Evolutionary conservation across 805 yeast genomes (phyloP).

Genomic region (Scheffersomyces lignosus): DNA sequence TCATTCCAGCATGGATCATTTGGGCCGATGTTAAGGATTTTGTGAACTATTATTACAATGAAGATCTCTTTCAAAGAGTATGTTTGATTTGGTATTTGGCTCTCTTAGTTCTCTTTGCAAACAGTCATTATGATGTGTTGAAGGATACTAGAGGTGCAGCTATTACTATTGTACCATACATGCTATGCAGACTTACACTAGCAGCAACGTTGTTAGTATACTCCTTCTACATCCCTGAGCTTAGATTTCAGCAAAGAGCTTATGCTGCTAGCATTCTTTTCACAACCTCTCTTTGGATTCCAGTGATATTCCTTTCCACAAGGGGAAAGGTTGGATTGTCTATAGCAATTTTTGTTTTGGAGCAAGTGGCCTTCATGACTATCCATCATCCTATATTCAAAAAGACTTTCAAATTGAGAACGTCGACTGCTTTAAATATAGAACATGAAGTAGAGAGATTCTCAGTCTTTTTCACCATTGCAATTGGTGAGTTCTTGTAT

Average conservation of each 20-base stretch:
- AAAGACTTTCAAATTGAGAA: constrained; percentile 38
- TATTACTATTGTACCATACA: constrained; percentile 47
- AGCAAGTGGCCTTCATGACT: constrained; percentile 35
- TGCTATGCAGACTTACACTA: constrained; percentile 45
- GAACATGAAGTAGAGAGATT: constrained; percentile 67
- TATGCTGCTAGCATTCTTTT: constrained; percentile 32
- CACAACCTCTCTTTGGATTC: constrained; percentile 48
- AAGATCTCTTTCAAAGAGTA: constrained; percentile 55
- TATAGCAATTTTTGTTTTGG: constrained; percentile 40
- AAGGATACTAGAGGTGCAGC: constrained; percentile 41
- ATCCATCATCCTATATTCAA: constrained; percentile 51
- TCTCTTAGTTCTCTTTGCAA: constrained; percentile 51
- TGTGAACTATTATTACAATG: constrained; percentile 62
- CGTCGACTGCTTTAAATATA: constrained; percentile 61
- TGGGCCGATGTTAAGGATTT: constrained; percentile 67
- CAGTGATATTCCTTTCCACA: constrained; percentile 49
- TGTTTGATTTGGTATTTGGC: constrained; percentile 54
- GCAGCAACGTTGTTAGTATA: constrained; percentile 34
- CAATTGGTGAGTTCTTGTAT: constrained; percentile 63
- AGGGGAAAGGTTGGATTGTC: constrained; percentile 49
- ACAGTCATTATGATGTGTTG: constrained; percentile 42
- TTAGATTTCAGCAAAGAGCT: constrained; percentile 48
- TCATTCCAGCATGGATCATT: constrained; percentile 60
- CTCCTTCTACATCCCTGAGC: constrained; percentile 49
- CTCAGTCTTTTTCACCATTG: constrained; percentile 59